phyloP scores from a whole-genome alignment of 495 filamentous ascomycete genomes.

The Opeltia flavorubescens region DNA sequence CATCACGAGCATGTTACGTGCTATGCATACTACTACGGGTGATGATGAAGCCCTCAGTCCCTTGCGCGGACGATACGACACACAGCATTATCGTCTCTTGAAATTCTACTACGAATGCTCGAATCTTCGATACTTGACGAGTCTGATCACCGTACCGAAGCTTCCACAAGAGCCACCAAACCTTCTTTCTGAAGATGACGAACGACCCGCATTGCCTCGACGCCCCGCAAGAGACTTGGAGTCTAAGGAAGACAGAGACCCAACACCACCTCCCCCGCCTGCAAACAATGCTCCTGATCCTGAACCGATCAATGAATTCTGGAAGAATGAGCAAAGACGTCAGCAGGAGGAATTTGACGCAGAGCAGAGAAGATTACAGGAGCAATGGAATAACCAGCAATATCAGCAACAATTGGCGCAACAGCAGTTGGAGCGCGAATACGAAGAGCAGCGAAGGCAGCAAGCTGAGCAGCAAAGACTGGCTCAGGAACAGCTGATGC shows the following conservation, averaged over 20 bases:
- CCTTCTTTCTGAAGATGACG: conserved; percentile 64
- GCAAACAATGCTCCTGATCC: conserved; percentile 57
- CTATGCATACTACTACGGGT: conserved; percentile 94
- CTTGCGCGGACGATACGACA: conserved; percentile 74
- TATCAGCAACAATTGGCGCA: conserved; percentile 67
- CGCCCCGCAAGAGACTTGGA: conserved; percentile 55
- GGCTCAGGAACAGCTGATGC: conserved; percentile 77
- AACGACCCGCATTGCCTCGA: conserved; percentile 66
- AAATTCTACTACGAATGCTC: conserved; percentile 99
- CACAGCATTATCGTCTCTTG: conserved; percentile 87
- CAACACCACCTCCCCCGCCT: conserved; percentile 51
- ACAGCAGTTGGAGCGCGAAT: conserved; percentile 75
- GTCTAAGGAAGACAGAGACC: conserved; percentile 46
- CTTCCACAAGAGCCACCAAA: conserved; percentile 89
- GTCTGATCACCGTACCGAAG: conserved; percentile 89
- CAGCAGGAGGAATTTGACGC: conserved; percentile 91
- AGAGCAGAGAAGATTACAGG: conserved; percentile 74
- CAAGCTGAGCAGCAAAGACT: conserved; percentile 79
- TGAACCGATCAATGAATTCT: conserved; percentile 93
- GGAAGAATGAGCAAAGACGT: conserved; percentile 79
- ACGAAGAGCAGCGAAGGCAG: conserved; percentile 84
- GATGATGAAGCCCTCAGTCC: conserved; percentile 92
- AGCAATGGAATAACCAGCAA: conserved; percentile 63
- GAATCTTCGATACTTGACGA: conserved; percentile 89
- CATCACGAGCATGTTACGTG: conserved; percentile 83